Conservation (phyloP, 208 protist genomes). For the Acanthamoeba culbertsoni region DNA sequence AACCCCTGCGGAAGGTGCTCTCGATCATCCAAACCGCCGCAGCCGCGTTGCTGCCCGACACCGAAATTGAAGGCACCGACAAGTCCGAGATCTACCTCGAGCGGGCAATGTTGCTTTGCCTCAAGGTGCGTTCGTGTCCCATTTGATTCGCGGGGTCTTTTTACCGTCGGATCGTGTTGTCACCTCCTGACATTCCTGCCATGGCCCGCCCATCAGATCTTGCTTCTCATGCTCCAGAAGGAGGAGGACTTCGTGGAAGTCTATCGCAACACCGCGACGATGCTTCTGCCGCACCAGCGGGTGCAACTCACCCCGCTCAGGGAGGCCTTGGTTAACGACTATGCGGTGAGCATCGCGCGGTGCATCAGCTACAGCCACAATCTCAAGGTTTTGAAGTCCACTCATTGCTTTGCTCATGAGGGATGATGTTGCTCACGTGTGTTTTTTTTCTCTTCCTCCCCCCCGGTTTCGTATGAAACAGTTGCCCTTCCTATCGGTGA, state of each 20-base stretch:
- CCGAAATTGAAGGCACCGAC: neutral
- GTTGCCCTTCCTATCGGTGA: constrained; percentile 12
- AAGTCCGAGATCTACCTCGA: neutral
- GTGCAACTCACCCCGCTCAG: neutral
- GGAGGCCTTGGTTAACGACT: constrained; percentile 5
- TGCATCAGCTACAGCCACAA: constrained; percentile 31
- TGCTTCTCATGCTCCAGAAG: neutral
- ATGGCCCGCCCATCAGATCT: too few relatives aligned
- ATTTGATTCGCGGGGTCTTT: too few relatives aligned
- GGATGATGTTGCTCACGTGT: neutral
- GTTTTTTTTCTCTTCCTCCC: neutral
- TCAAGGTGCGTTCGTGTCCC: neutral
- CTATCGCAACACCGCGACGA: neutral
- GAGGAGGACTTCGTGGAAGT: neutral
- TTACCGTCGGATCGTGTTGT: too few relatives aligned
- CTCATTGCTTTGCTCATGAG: neutral
- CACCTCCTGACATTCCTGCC: too few relatives aligned
- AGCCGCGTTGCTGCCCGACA: neutral
- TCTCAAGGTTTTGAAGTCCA: neutral
- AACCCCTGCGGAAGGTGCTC: constrained; percentile 21
- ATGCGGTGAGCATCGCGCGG: neutral
- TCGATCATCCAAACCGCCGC: constrained; percentile 21
- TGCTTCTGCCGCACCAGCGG: neutral
- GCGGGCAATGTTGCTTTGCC: neutral
- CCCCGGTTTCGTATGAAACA: neutral